Evolutionary conservation across 139 green algal genomes (phyloP), one percentile per base, ranked within the genome.

Genomic region (Mychonastes homosphaera): DNA sequence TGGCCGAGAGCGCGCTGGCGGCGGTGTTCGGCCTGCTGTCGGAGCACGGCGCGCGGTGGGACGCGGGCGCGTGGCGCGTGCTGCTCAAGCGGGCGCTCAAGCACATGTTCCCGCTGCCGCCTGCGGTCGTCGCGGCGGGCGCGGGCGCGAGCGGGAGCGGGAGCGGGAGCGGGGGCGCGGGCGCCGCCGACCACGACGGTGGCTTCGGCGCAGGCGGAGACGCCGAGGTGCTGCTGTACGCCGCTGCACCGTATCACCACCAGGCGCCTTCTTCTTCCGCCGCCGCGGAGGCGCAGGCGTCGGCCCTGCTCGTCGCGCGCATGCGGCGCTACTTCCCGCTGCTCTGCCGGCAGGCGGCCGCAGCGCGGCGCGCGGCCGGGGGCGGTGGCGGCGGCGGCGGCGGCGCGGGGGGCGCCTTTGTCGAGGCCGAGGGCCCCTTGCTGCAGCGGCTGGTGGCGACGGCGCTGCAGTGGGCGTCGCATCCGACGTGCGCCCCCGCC

Each of bases 21-120:
- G 72, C 58, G 21, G 10, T 75, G 27, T 63, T 85, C 24, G 72
- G 64, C 4, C 32, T 74, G 2, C 52, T 76, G 51, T 18, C 45
- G 6, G 7, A 36, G 29, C 53, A 76, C 65, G 58, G 59, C n/a
- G 13, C 4, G 3, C n/a, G 38, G 6, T 84, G 73, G 74, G 64
- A 72, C 19, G 51, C 30, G 1, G 43, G 44, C 26, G 72, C 64
- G 16, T 86, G 79, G 79, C 55, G 58, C 0, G 61, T 77, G 36
- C 59, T 81, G 29, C 52, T 77, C 9, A 44, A 64, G 7, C 49
- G 46, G 0, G 54, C 75, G 12, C 45, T 80, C 30, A 28, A 52
- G 2, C 43, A 58, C 30, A 62, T 77, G 46, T 54, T 72, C 30
- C 27, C 52, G 2, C 44, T 71, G 43, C 62, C 58, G 21, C 58